Evolutionary conservation across 306 rosid species (phyloP), one percentile per base, ranked within the genome.

Genomic region (Macrotyloma uniflorum): DNA sequence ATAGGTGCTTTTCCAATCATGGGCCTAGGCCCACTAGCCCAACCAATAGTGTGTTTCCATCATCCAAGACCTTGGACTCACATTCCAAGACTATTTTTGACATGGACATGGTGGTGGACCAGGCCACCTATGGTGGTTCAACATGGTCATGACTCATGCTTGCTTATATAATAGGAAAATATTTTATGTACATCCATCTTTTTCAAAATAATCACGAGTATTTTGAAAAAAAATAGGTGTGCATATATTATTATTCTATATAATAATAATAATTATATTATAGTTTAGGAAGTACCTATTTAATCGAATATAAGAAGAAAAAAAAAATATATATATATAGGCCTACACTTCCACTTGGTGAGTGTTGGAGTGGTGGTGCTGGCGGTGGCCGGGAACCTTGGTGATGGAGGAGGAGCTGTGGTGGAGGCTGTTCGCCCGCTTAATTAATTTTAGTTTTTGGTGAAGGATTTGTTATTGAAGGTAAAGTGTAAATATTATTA

Each of bases 21-120:
- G 89, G 91, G 67, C 76, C 75, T 3, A 82, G 90, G 82, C 89
- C 92, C 2, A 73, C 73, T 1, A 89, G 96, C 88, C 96, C 97
- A 74, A 84, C 86, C 5, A 80, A 72, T 8, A 90, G 90, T 20
- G 91, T 83, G 7, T 87, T 91, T 0, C 97, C 97, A n/a, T 75
- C 86, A 2, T 80, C 96, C 1, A 86, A 80, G 82, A 67, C 79
- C 49, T 62, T 87, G 80, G 87, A 70, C 55, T 83, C 92, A 8
- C 88, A 86, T 9, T 24, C 69, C 57, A 86, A 83, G 80, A 88
- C 90, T 46, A 51, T 82, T 59, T 86, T 86, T 65, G 93, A 89
- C 58, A 77, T 90, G 87, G 97, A 90, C 58, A 83, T 85, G 58
- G 85, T 83, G 70, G 89, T 81, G 82, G 92, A 90, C 72, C 93